Evolutionary conservation across 1,284 basidiomycete genomes (phyloP).

Genomic region (Malassezia caprae): DNA sequence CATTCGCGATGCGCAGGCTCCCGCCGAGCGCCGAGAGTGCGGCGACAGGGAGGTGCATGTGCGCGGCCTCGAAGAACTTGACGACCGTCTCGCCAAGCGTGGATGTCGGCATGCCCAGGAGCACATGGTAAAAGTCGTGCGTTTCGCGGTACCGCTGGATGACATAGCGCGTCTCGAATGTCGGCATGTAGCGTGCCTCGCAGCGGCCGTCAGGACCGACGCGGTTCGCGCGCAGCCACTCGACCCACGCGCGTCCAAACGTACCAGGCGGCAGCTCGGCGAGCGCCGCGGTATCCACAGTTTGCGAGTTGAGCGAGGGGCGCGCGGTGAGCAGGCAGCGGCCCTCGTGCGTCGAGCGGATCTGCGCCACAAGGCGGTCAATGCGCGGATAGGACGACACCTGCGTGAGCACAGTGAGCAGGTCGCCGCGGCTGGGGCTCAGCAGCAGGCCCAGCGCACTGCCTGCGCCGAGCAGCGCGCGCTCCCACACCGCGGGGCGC

Average conservation of each 20-base stretch:
- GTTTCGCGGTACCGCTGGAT: constrained; percentile 97
- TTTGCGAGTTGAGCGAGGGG: constrained; percentile 68
- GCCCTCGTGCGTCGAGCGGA: constrained; percentile 60
- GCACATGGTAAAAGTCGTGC: constrained; percentile 85
- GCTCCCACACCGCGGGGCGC: constrained; percentile 8
- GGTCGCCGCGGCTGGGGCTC: constrained; percentile 64
- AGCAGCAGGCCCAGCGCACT: constrained; percentile 72
- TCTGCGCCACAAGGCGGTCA: constrained; percentile 65
- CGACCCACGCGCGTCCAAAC: constrained; percentile 75
- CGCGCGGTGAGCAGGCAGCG: constrained; percentile 66
- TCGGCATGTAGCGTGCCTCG: constrained; percentile 63
- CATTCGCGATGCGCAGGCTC: constrained; percentile 43
- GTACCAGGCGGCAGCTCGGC: constrained; percentile 67
- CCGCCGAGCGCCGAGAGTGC: constrained; percentile 69
- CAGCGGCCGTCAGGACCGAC: constrained; percentile 93
- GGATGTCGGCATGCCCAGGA: constrained; percentile 75
- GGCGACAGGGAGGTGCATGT: constrained; percentile 81
- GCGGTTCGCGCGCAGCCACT: constrained; percentile 78
- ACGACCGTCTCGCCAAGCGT: constrained; percentile 88
- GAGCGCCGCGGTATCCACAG: constrained; percentile 61
- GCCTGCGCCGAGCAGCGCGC: constrained; percentile 67
- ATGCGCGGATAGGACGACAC: constrained; percentile 55
- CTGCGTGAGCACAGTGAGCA: constrained; percentile 34
- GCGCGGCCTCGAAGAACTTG: constrained; percentile 89
- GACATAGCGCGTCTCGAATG: constrained; percentile 61